Evolutionary conservation across 257 asterid species (phyloP), one percentile per base, ranked within the genome.

Genomic region (Prunella vulgaris): DNA sequence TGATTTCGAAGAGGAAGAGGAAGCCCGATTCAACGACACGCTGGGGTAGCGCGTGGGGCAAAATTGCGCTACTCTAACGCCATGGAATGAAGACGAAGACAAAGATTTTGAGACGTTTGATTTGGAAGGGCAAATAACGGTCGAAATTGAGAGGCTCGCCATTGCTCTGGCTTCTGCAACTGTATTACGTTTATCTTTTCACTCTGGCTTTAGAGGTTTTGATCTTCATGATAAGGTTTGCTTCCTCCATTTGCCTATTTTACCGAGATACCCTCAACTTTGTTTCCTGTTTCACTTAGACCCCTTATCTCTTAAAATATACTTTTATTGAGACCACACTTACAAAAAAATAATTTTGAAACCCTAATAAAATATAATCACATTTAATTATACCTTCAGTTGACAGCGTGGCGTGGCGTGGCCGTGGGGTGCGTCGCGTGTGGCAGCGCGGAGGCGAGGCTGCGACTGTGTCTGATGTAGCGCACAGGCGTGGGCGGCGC

Each of bases 131-230:
- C 75, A 69, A 73, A 70, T 54, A 32, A 84, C 24, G 79, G 78
- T 77, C 59, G 87, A 81, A 60, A 90, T 76, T 71, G 95, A 85
- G 78, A 94, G 76, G 79, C 90, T 86, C 83, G 86, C 67, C 96
- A 85, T 86, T 74, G 28, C 59, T 42, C 53, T 33, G 32, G 25
- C 33, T 5, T 40, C 46, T 49, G 33, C 71, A 37, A 15, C 66
- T 66, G 37, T n/a, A 64, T 61, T 33, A 60, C 10, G 64, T 37
- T 64, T 20, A 66, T 56, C 30, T 5, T 21, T 60, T 51, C 14
- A 66, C 62, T 6, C 62, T 25, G 21, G 35, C 28, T 51, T 32
- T 9, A 6, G 27, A 22, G 48, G 28, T 15, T 35, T n/a, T 59
- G 9, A 66, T 12, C 24, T 52, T 20, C 60, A 62, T n/a, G 80